These are phyloP conservation scores for thale cress (Arabidopsis thaliana) DNA, from an alignment of 345 rosid species.

Conservation along the genomic window DNA sequence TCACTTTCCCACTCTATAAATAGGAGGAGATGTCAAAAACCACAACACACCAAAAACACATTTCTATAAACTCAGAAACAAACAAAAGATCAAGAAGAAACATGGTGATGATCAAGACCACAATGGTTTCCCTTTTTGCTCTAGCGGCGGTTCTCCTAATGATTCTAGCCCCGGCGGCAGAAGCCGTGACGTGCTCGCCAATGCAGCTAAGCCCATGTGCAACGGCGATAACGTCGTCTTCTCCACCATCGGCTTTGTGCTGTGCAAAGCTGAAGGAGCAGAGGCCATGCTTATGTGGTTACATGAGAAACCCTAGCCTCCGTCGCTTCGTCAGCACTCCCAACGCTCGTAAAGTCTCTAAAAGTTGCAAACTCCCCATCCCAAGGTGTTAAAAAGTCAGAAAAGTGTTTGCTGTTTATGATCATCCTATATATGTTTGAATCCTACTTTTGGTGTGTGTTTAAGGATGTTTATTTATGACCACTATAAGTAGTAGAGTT, in stretches of 20 bases:
- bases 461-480: slow-evolving; percentile 3
- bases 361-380: slow-evolving; percentile 80
- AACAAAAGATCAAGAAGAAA: slow-evolving; percentile 31
- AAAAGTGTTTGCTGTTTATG: slow-evolving; percentile 3
- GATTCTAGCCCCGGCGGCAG: slow-evolving; percentile 51
- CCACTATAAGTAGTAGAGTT: background rate
- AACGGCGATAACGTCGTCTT: slow-evolving; percentile 67
- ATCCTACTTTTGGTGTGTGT: slow-evolving; percentile 30
- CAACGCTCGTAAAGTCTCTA: slow-evolving; percentile 88
- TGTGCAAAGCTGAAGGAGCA: slow-evolving; percentile 84
- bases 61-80: slow-evolving; percentile 19
- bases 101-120: slow-evolving; percentile 50
- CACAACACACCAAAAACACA: slow-evolving; percentile 31
- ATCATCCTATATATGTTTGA: slow-evolving; percentile 21
- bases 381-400: slow-evolving; percentile 66
- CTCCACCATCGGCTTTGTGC: slow-evolving; percentile 72
- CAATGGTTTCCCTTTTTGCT: slow-evolving; percentile 49
- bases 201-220: slow-evolving; percentile 84
- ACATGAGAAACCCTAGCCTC: slow-evolving; percentile 75
- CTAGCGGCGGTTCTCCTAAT: slow-evolving; percentile 48
- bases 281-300: slow-evolving; percentile 90
- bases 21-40: slow-evolving; percentile 33
- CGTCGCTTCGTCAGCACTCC: slow-evolving; percentile 74
- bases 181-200: slow-evolving; percentile 80
- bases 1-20: slow-evolving; percentile 60